Evolutionary conservation across 352 stramenopile species (phyloP).

Genomic region (Pythium inflatum): DNA sequence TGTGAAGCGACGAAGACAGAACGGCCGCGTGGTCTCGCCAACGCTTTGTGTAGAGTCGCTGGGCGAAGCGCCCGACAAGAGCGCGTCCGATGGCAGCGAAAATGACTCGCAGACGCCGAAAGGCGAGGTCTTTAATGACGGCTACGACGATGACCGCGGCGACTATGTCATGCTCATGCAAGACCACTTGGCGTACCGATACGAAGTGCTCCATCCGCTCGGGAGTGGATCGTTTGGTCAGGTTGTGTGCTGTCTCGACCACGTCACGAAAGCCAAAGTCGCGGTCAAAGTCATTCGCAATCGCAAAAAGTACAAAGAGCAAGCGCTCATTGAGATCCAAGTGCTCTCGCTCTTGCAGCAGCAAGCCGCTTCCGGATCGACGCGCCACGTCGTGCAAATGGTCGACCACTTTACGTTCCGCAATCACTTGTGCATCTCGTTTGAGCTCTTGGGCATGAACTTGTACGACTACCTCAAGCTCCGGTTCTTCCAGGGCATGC

Average conservation of each 20-base stretch:
- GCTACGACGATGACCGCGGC: constrained; percentile 96
- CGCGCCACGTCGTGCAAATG: constrained; percentile 79
- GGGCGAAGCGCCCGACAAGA: not conserved
- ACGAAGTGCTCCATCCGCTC: constrained; percentile 94
- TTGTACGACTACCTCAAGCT: constrained; percentile 97
- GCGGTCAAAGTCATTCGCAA: constrained; percentile 99
- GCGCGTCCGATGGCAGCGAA: no score
- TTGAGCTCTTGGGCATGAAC: constrained; percentile 96
- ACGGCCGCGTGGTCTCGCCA: constrained; percentile 4
- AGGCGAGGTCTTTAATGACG: constrained; percentile 84
- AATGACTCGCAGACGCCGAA: not conserved
- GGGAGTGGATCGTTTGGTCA: constrained; percentile 98
- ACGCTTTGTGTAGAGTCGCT: not conserved
- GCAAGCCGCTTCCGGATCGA: not conserved
- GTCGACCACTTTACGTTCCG: constrained; percentile 94
- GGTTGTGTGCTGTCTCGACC: constrained; percentile 95
- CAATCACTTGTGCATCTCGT: constrained; percentile 96
- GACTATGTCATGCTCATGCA: constrained; percentile 95
- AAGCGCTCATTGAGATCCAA: constrained; percentile 96
- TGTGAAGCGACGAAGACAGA: constrained; percentile 22
- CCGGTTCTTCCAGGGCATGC: constrained; percentile 95
- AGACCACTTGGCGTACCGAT: constrained; percentile 95
- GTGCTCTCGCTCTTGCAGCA: constrained; percentile 86
- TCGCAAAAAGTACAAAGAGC: constrained; percentile 94
- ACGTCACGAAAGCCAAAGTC: constrained; percentile 83